phyloP scores from a whole-genome alignment of 2,329 filamentous ascomycete species.

The Hypoxylon sp. region DNA sequence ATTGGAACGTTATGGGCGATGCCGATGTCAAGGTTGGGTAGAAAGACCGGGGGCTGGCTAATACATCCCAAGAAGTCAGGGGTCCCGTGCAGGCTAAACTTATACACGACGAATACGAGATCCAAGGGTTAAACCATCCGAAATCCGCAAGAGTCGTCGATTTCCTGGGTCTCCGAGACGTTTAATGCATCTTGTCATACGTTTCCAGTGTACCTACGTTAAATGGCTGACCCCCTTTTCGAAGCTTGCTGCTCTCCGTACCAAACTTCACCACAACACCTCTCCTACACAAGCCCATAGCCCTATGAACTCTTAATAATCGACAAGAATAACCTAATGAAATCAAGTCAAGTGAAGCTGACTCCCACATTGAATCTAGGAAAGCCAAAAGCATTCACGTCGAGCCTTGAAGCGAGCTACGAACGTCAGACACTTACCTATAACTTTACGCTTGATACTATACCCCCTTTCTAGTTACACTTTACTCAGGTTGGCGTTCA shows the following conservation, averaged over 20 bases:
- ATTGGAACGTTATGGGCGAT: slow-evolving; percentile 13
- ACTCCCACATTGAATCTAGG: no score
- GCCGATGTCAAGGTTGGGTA: slow-evolving; percentile 25
- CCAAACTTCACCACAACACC: no score
- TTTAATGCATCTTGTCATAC: not conserved
- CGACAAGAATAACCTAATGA: no score
- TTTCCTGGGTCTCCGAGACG: not conserved
- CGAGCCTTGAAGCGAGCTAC: no score
- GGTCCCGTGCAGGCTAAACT: slow-evolving; percentile 33
- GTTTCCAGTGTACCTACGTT: not conserved
- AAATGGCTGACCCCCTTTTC: not conserved
- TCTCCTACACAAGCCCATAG: no score
- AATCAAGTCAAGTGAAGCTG: no score
- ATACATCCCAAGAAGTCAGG: slow-evolving; percentile 23
- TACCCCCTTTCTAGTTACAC: no score
- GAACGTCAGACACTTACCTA: no score
- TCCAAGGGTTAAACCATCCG: not conserved
- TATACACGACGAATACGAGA: slow-evolving; percentile 14
- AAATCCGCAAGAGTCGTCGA: not conserved
- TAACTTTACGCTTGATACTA: no score
- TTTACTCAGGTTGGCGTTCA: no score
- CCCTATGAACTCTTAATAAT: no score
- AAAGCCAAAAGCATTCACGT: no score
- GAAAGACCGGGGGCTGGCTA: slow-evolving; percentile 14
- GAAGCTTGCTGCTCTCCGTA: not conserved